Percentiles rank a stretch among this genome's conserved stretches.
Evolutionary conservation across 495 filamentous ascomycete genomes (phyloP).

Genomic region (Beverwykella pulmonaria): DNA sequence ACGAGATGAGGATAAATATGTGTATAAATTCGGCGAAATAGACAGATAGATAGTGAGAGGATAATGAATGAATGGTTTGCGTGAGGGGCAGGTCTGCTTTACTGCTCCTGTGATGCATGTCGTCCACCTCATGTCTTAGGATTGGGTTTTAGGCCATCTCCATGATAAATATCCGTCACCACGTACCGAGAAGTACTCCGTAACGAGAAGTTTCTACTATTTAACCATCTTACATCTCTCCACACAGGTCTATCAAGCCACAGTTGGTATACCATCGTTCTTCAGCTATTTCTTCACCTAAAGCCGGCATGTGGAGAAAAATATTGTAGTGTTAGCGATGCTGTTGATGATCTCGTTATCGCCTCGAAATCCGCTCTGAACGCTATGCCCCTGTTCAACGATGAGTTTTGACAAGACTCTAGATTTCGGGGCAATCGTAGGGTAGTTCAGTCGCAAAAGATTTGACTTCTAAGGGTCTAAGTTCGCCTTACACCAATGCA

Average conservation of each 20-base stretch:
- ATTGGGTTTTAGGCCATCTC: no score
- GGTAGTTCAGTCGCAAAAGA: slow-evolving; percentile 3
- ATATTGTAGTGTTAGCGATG: slow-evolving; percentile 6
- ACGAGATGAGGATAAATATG: no score
- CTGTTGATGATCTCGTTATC: slow-evolving; percentile 10
- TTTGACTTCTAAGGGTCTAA: no score
- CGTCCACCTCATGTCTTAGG: no score
- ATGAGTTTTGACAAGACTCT: slow-evolving; percentile 1
- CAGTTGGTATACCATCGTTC: neutral
- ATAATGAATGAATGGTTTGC: no score
- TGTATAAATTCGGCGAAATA: no score
- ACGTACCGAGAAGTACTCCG: no score
- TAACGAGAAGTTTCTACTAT: slow-evolving; percentile 2
- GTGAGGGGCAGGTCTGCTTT: no score
- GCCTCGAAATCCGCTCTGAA: slow-evolving; percentile 5
- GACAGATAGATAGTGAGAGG: no score
- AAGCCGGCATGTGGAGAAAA: slow-evolving; percentile 1
- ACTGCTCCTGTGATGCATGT: no score
- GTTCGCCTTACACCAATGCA: no score
- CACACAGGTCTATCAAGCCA: slow-evolving; percentile 1
- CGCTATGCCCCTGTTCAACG: slow-evolving; percentile 11
- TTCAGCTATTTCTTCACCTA: neutral
- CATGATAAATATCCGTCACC: no score
- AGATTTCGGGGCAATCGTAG: slow-evolving; percentile 18
- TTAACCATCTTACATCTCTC: slow-evolving; percentile 2